Base-by-base conservation (phyloP, 2,329 filamentous ascomycete species). In the Daldinia sp. region DNA sequence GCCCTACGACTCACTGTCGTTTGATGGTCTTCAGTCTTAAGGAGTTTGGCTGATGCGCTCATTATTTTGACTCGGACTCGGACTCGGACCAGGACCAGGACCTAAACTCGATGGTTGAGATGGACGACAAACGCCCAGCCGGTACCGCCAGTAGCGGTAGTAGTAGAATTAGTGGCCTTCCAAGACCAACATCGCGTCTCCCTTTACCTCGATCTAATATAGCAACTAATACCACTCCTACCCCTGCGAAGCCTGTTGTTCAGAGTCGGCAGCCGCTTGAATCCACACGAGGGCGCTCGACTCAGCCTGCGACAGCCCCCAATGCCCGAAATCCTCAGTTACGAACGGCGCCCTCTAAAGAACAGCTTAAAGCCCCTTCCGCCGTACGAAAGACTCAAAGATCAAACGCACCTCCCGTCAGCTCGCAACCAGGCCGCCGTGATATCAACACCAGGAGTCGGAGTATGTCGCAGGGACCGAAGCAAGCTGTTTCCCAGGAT, bases 101-200 rank as follows among this genome's bases (percentile, higher is more conserved):
- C 20, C 51, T 46, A 51, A 13, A 41, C 37, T 48, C 41, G 7
- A 56, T 33, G 3, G 63, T 69, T 66, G 69, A 69, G 37, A 78
- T 77, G 76, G 75, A 77, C 20, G 74, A 75, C 51, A 75, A 72
- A 67, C 71, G 72, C 41, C 37, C 63, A 33, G 57, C 55, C 53
- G 71, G 67, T 39, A 37, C 51, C 33, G 51, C 51, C 30, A 30
- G 51, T 12, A 26, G 58, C 67, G 7, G 48, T 65, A 41, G 62
- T 9, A 70, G 69, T 39, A 70, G 70, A 58, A 59, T 65, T 15
- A 78, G 75, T 56, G 69, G 70, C 58, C 71, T 78, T 53, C 77
- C 77, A 9, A 74, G 76, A 62, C 77, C 77, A 6, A 72, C 73
- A 30, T 79, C 77, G 41, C 77, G 77, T 68, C 74, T 79, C 20